Base-by-base conservation (phyloP, 257 asterid species). In the Nemophila menziesii region DNA sequence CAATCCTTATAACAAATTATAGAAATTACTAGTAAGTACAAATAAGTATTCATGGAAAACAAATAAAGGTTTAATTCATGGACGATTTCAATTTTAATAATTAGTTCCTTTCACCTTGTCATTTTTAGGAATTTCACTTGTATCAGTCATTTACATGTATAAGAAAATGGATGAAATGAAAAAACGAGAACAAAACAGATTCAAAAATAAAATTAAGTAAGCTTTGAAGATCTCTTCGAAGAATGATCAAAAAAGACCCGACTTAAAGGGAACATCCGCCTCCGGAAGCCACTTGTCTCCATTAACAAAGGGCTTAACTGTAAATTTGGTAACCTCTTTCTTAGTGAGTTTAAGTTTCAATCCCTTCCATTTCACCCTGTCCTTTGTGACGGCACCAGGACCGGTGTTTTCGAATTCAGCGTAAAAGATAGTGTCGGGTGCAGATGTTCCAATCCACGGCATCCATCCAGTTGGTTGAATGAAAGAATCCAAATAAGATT, bases 401-500 rank as follows among this genome's bases (percentile, higher is more conserved):
- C 96, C 96, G 0, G 7, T 4, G 33, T 86, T 82, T 22, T 70
- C 62, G 38, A 48, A 77, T 54, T 86, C 96, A 0, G 61, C 93
- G n/a, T 82, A 86, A 23, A 67, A 82, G 26, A 86, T 79, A 1
- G 96, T 86, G 9, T 40, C 37, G 6, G 86, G 94, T 16, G 93
- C 93, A 5, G 65, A 33, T 1, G 61, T 60, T n/a, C 96, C 96
- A 7, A 72, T 69, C 96, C 96, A 82, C 3, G 94, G 96, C 15
- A 82, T 48, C 96, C 96, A 86, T 1, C 96, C 96, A 8, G 39
- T 60, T 0, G 86, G 82, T 56, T 70, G 43, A 23, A 86, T 77
- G 21, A 79, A 60, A 3, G 54, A 18, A 6, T 40, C 82, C 48
- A 86, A 49, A 54, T 38, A 39, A 6, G 15, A 67, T 3, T 79